Conservation (phyloP, 768 basidiomycete species). For the Flagelloscypha sp. region DNA sequence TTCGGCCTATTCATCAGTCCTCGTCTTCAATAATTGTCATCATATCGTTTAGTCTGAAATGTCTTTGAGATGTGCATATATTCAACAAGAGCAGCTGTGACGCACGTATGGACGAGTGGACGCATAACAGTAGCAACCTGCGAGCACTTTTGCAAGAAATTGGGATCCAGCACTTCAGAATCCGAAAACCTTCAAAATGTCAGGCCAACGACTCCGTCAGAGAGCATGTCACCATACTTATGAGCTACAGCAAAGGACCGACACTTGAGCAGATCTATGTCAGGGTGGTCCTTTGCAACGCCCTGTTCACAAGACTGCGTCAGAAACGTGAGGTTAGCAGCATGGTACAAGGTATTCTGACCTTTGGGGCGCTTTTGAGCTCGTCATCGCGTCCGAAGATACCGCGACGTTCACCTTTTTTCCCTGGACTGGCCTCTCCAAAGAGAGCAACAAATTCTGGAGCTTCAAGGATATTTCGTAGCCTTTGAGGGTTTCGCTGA, state of each 20-base stretch:
- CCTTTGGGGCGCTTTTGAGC: conserved; percentile 86
- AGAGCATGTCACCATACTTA: conserved; percentile 32
- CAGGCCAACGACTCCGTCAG: neutral
- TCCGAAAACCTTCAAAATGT: conserved; percentile 54
- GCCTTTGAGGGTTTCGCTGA: conserved; percentile 45
- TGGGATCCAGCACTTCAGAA: conserved; percentile 54
- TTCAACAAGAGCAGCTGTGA: conserved; percentile 9
- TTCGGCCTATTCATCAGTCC: conserved; percentile 19
- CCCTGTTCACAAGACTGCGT: too few relatives aligned
- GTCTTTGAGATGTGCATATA: conserved; percentile 1
- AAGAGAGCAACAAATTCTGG: conserved; percentile 72
- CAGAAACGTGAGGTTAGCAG: too few relatives aligned
- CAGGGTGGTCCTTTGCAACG: conserved; percentile 77
- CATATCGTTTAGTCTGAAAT: conserved; percentile 61
- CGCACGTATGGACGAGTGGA: conserved; percentile 78
- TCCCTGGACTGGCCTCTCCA: conserved; percentile 56
- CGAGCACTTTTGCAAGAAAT: conserved; percentile 58
- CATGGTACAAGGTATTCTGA: too few relatives aligned
- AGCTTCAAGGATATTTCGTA: conserved; percentile 59
- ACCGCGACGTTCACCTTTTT: conserved; percentile 56
- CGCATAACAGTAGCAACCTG: conserved; percentile 45
- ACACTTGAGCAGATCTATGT: conserved; percentile 88
- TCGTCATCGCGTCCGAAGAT: conserved; percentile 87
- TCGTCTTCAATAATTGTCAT: conserved; percentile 44
- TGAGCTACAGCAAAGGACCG: conserved; percentile 67